Evolutionary conservation across 1,139 yeast genomes (phyloP), one percentile per base, ranked within the genome.

Genomic region (Yamadazyma diospyri): DNA sequence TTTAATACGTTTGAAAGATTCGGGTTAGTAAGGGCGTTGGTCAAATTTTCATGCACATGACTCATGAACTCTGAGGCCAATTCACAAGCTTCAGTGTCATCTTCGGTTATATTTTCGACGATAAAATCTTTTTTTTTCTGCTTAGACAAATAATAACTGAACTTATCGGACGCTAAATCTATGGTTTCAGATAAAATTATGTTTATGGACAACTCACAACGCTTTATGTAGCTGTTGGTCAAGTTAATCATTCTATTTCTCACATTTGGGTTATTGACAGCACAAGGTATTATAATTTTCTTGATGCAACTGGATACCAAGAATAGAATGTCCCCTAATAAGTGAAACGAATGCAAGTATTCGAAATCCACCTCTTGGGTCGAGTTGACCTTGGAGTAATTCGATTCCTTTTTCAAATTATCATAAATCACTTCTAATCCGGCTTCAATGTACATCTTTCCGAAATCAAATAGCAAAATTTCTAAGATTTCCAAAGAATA

Each of bases 381-480:
- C 4, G 61, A 46, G 36, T 37, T 53, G 24, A 46, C 45, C 41
- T 50, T 59, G n/a, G 51, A 39, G 20, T 43, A 41, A 5, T 46
- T 39, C 15, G 48, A 42, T 35, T 64, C 69, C 35, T 52, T 65
- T 43, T 51, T 59, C 29, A 64, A 49, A 25, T 47, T 46, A 35
- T 66, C 73, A 38, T 76, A 81, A 1, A 89, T 72, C 7, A 80
- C 78, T 46, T 86, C 95, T 23, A 89, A 58, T 0, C 87, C 88
- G 14, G 79, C 69, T 29, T 85, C 88, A 34, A 87, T 72, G 49
- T 85, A 87, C 5, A 81, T 71, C 30, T 76, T 76, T 1, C 95
- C 94, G 32, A 86, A 69, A 38, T 83, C 87, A 38, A 78, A 70
- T 15, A 86, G 55, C 33, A 87, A 55, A 23, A 85, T 66, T 39